phyloP scores from a whole-genome alignment of 2,329 filamentous ascomycete genomes.

The Xylaria sp. region DNA sequence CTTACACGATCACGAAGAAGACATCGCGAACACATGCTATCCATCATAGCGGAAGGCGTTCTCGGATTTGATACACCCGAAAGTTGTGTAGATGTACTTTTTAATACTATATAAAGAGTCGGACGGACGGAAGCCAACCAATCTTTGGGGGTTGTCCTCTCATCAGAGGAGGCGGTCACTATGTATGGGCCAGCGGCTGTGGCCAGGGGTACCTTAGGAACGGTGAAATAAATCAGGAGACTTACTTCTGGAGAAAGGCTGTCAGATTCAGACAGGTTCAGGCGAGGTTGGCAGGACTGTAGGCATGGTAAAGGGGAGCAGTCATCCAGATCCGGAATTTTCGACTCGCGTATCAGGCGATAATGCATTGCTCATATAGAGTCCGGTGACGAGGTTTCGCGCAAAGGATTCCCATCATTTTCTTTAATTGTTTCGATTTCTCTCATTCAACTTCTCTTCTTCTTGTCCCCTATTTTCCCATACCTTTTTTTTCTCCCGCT shows the following conservation, averaged over 20 bases:
- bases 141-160: conserved; percentile 10
- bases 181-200: conserved; percentile 12
- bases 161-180: conserved; percentile 10
- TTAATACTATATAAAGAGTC: conserved; percentile 44
- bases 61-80: conserved; percentile 42
- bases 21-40: conserved; percentile 31
- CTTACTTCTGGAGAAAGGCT: conserved; percentile 14
- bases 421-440: conserved; percentile 5
- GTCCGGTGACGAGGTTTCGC: conserved; percentile 13
- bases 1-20: conserved; percentile 25
- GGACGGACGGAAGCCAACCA: conserved; percentile 16
- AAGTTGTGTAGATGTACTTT: conserved; percentile 48
- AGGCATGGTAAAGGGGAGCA: conserved; percentile 11
- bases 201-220: conserved; percentile 6
- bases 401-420: conserved; percentile 13
- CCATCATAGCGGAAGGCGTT: conserved; percentile 54
- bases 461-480: conserved; percentile 2
- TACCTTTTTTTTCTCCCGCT: not conserved
- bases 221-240: conserved; percentile 7
- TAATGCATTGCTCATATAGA: conserved; percentile 19
- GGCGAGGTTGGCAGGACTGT: conserved; percentile 10
- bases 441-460: conserved; percentile 1
- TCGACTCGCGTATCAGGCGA: conserved; percentile 12
- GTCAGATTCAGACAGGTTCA: conserved; percentile 6
- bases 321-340: conserved; percentile 13